Base-by-base conservation (phyloP, 1,284 basidiomycete genomes). In the Trametes polyzona region DNA sequence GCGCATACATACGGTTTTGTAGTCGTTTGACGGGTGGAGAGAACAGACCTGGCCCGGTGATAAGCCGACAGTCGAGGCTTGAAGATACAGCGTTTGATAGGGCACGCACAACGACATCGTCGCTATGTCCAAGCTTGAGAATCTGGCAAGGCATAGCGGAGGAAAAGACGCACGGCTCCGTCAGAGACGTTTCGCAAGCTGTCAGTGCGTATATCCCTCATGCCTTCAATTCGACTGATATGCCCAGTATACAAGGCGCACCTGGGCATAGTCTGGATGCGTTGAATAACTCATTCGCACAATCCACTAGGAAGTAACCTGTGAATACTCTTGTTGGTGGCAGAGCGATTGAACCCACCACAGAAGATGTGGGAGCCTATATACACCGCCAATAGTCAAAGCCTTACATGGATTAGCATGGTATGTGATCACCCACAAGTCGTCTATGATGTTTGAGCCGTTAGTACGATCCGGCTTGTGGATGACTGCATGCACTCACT, bases 361-460 rank as follows among this genome's bases (percentile, higher is more conserved):
- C 90, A 92, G 70, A 93, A 92, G 70, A 93, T 90, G 76, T 92
- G 90, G 57, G 88, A 91, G 72, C 88, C 89, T 83, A 21, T 50
- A 40, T 3, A 10, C 14, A 32, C 29, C 4, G 41, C 42, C 4
- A 29, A 9, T 24, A n/a, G n/a, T 17, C 19, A 32, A 17, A 12
- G 11, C 27, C 27, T 23, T n/a, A 14, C 26, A 32, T 2, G n/a
- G 0, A 48, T 8, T 14, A 66, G 8, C 16, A 30, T 26, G n/a
- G 4, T 14, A 23, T 21, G n/a, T 21, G 33, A 36, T 1, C 14
- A 62, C 70, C 47, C 59, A 76, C 73, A 75, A n/a, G 71, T 74
- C 14, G 71, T 72, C 73, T 74, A n/a, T n/a, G 27, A 8, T n/a
- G 37, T 35, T 19, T 29, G n/a, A n/a, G n/a, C n/a, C n/a, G 32